A percentile compares a stretch with the other conserved stretches of the same genome.
phyloP scores from a whole-genome alignment of 2,329 filamentous ascomycete genomes.

The Botrytis elliptica region DNA sequence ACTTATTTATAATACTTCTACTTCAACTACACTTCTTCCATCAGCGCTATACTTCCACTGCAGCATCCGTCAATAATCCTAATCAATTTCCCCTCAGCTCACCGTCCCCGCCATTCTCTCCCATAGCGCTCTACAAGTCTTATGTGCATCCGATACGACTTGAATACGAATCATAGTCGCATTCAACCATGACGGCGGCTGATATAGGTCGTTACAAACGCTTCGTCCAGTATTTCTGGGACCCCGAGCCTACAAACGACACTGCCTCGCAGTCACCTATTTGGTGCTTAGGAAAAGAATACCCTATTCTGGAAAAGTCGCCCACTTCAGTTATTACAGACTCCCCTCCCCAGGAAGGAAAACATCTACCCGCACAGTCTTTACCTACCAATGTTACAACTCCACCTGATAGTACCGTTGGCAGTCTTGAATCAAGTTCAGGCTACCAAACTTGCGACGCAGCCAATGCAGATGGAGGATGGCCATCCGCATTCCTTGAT shows the following conservation, averaged over 20 bases:
- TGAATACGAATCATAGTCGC: not conserved
- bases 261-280: conserved; percentile 64
- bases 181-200: conserved; percentile 55
- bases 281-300: conserved; percentile 75
- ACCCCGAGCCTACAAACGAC: conserved; percentile 83
- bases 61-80: not conserved
- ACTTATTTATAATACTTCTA: not conserved
- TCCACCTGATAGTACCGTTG: conserved; percentile 37
- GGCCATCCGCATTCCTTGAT: conserved; percentile 82
- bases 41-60: not conserved
- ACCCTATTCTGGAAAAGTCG: conserved; percentile 41
- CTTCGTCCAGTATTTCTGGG: conserved; percentile 89
- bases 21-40: not conserved
- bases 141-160: conserved; percentile 15
- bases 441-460: conserved; percentile 32
- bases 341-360: conserved; percentile 26
- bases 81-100: not conserved
- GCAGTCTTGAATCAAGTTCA: conserved; percentile 35
- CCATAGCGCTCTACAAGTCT: not conserved
- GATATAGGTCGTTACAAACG: conserved; percentile 78
- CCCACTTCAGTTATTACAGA: conserved; percentile 19
- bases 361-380: conserved; percentile 15
- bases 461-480: conserved; percentile 50
- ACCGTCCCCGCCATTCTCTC: conserved; percentile 3
- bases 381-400: conserved; percentile 28